Evolutionary conservation across 139 green algal genomes (phyloP).

Genomic region (Deuterostichococcus epilithicus): DNA sequence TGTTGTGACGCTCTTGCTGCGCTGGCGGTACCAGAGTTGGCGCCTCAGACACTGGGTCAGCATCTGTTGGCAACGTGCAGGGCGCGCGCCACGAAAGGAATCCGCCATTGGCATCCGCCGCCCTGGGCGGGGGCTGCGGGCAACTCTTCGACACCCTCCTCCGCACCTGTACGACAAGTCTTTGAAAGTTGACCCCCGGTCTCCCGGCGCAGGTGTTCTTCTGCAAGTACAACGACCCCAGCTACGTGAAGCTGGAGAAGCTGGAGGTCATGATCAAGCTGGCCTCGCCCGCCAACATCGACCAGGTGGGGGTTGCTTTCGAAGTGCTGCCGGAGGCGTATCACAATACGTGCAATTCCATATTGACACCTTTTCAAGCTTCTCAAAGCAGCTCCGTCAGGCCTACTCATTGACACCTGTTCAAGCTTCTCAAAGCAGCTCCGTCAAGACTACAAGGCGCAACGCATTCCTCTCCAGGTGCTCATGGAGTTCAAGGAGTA

Average conservation of each 20-base stretch:
- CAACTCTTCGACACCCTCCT: too few species aligned
- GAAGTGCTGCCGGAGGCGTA: too few species aligned
- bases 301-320: conserved; percentile 63
- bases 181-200: not conserved
- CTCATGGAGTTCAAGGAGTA: conserved; percentile 99
- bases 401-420: not conserved
- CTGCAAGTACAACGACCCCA: conserved; percentile 99
- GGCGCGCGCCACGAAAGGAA: not conserved
- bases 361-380: too few species aligned
- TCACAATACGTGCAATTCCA: too few species aligned
- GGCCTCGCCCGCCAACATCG: conserved; percentile 85
- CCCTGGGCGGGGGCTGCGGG: too few species aligned
- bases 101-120: too few species aligned
- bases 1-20: too few species aligned
- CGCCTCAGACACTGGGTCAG: too few species aligned
- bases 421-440: too few species aligned
- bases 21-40: too few species aligned
- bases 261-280: conserved; percentile 97
- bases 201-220: conserved; percentile 96
- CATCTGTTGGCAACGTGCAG: too few species aligned
- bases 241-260: conserved; percentile 99
- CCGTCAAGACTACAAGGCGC: too few species aligned
- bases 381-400: not conserved
- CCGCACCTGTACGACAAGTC: not conserved
- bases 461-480: conserved; percentile 46